Conservation (phyloP, 2,329 filamentous ascomycete genomes). For the Ophiocordyceps camponoti-saundersi region DNA sequence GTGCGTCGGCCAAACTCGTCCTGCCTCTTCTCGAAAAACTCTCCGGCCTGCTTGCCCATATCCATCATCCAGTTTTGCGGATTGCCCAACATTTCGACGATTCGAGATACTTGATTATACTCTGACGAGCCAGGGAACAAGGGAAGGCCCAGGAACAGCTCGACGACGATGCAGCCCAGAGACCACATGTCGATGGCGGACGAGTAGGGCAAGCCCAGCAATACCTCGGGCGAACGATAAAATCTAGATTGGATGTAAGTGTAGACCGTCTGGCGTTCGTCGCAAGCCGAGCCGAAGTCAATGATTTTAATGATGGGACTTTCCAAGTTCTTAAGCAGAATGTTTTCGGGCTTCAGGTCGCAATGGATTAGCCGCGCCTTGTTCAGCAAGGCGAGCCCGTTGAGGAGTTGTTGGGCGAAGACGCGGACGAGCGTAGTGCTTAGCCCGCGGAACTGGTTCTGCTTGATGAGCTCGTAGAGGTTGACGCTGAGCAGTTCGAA, state of each 20-base stretch:
- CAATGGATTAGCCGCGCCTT: conserved; percentile 96
- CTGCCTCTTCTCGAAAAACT: conserved; percentile 85
- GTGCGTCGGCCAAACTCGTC: conserved; percentile 88
- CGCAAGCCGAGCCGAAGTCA: conserved; percentile 95
- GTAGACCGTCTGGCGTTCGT: conserved; percentile 96
- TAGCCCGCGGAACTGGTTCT: conserved; percentile 94
- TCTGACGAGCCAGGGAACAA: conserved; percentile 95
- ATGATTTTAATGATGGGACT: conserved; percentile 99
- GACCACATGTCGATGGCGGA: conserved; percentile 99
- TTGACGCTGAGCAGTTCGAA: conserved; percentile 97
- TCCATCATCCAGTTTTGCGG: conserved; percentile 98
- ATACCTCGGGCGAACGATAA: conserved; percentile 89
- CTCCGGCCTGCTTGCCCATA: conserved; percentile 92
- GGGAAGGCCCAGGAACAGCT: conserved; percentile 86
- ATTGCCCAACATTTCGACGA: conserved; percentile 94
- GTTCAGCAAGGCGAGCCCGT: conserved; percentile 79
- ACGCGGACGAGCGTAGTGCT: conserved; percentile 95
- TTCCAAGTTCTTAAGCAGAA: conserved; percentile 91
- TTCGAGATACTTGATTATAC: conserved; percentile 94
- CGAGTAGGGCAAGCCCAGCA: conserved; percentile 91
- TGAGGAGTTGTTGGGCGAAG: conserved; percentile 91
- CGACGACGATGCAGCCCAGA: conserved; percentile 91
- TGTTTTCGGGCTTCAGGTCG: conserved; percentile 96
- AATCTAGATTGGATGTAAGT: conserved; percentile 98
- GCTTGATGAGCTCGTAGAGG: conserved; percentile 95